phyloP scores from a whole-genome alignment of 2,329 filamentous ascomycete species.

The Acephala macrosclerotiorum region DNA sequence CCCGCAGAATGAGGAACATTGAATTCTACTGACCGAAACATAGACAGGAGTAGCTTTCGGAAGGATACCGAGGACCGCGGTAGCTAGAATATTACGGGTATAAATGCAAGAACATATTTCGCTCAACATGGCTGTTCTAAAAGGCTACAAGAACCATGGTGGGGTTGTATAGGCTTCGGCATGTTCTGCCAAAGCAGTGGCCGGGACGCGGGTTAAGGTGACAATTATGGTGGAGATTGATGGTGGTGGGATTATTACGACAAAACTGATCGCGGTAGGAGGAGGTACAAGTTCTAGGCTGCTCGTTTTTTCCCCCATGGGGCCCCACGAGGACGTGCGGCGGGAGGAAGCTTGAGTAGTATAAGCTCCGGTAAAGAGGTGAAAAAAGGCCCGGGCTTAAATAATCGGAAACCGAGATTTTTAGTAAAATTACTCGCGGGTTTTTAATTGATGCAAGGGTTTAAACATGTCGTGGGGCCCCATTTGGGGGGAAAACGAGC shows the following conservation, averaged over 20 bases:
- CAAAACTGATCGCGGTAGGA: not conserved
- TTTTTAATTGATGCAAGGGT: too few relatives aligned
- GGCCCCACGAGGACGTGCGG: too few relatives aligned
- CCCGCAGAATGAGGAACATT: not conserved
- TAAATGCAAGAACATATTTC: constrained; percentile 18
- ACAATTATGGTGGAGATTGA: not conserved
- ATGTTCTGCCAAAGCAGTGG: not conserved
- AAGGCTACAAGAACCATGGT: constrained; percentile 19
- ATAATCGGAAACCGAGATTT: too few relatives aligned
- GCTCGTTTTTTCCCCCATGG: too few relatives aligned
- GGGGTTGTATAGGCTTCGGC: not conserved
- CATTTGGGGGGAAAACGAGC: too few relatives aligned
- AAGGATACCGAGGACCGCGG: not conserved
- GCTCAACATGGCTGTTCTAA: constrained; percentile 7
- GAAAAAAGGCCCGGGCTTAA: too few relatives aligned
- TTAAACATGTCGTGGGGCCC: too few relatives aligned
- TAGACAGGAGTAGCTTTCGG: not conserved
- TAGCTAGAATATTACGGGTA: constrained; percentile 2
- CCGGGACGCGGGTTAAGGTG: not conserved
- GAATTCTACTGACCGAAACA: not conserved
- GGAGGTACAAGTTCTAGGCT: too few relatives aligned
- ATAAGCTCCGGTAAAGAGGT: too few relatives aligned
- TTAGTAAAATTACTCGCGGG: too few relatives aligned
- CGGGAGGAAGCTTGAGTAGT: too few relatives aligned
- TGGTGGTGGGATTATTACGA: constrained; percentile 5